Percentiles rank a stretch among this genome's conserved stretches.
These are phyloP conservation scores for Xylariales sp. DNA, from an alignment of 2,329 filamentous ascomycete species.

Conservation along the genomic window DNA sequence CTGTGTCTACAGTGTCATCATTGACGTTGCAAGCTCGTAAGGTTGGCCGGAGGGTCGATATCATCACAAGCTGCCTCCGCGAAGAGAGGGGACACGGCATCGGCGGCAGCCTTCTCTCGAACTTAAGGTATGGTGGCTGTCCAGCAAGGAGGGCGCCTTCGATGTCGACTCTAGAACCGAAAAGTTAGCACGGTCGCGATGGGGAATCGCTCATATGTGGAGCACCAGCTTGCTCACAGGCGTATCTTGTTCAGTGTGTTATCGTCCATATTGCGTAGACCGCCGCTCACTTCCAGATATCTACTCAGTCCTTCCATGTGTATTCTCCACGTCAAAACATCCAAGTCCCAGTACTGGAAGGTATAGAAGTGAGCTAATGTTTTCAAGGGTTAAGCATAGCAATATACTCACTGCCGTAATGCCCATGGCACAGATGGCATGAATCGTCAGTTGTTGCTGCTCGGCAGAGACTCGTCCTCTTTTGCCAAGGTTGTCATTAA, in stretches of 20 bases:
- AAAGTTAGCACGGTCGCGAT: background rate
- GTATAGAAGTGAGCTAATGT: too few relatives aligned
- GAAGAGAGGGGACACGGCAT: background rate
- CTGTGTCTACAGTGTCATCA: background rate
- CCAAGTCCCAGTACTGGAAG: too few relatives aligned
- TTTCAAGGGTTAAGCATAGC: too few relatives aligned
- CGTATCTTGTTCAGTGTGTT: background rate
- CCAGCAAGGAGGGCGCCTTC: background rate
- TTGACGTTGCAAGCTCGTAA: background rate
- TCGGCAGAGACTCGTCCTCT: too few relatives aligned
- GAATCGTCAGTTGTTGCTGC: too few relatives aligned
- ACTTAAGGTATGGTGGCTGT: background rate
- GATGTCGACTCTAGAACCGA: background rate
- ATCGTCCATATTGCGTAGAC: too few relatives aligned
- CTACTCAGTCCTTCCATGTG: background rate
- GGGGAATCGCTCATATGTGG: background rate
- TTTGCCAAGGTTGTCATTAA: background rate
- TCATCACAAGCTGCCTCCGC: background rate
- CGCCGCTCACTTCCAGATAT: background rate
- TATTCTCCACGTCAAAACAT: background rate
- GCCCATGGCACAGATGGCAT: too few relatives aligned
- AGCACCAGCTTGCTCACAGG: background rate
- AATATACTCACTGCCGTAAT: too few relatives aligned
- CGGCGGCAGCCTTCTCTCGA: background rate
- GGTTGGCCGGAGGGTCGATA: background rate